phyloP scores from a whole-genome alignment of 225 moss, liverwort and hornwort species.

The Sphagnum tenellum region DNA sequence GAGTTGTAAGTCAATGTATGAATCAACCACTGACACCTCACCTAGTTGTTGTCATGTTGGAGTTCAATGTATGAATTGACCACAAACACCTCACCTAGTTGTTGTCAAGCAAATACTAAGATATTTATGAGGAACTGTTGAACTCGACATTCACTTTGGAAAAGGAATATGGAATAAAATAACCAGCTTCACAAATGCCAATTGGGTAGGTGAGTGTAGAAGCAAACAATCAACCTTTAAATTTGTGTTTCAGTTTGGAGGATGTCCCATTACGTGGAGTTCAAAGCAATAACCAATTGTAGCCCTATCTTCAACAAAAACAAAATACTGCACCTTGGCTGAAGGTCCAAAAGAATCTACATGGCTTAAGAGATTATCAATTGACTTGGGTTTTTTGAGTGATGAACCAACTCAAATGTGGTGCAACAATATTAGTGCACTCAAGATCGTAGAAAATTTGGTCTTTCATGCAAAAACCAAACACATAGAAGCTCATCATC shows the following conservation, averaged over 20 bases:
- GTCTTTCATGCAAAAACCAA: too few relatives aligned
- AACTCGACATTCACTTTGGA: background rate
- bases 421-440: too few relatives aligned
- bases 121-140: background rate
- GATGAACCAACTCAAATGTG: too few relatives aligned
- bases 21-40: too few relatives aligned
- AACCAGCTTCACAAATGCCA: background rate
- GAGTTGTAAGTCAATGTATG: background rate
- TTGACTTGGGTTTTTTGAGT: too few relatives aligned
- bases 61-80: too few relatives aligned
- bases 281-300: background rate
- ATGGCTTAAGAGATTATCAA: too few relatives aligned
- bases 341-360: background rate
- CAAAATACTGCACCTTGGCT: background rate
- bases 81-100: too few relatives aligned
- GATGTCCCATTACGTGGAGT: background rate
- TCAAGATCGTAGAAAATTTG: too few relatives aligned
- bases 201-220: slow-evolving; percentile 5
- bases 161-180: background rate
- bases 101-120: too few relatives aligned
- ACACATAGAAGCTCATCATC: too few relatives aligned
- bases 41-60: too few relatives aligned
- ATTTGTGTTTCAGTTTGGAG: background rate
- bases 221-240: background rate
- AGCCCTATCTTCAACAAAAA: background rate